Conservation (phyloP, 1,284 basidiomycete species). For the Termitomyces sp. region DNA sequence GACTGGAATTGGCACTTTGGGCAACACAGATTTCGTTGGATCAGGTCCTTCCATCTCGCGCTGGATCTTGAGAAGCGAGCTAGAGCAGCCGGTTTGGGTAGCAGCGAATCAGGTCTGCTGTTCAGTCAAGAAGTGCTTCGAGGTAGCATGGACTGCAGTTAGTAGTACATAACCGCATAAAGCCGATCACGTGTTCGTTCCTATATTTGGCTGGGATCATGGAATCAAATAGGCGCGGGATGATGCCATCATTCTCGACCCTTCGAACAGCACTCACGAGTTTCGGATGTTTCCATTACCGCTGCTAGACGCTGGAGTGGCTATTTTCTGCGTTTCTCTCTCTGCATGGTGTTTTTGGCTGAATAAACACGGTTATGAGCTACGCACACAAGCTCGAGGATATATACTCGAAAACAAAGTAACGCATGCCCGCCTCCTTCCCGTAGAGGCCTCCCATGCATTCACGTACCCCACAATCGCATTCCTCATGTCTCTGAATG, state of each 20-base stretch:
- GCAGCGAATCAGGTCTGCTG: background rate
- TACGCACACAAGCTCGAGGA: slow-evolving; percentile 15
- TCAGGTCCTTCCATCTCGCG: slow-evolving; percentile 7
- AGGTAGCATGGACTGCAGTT: too few species aligned
- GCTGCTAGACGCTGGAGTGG: background rate
- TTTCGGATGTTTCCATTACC: background rate
- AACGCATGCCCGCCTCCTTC: slow-evolving; percentile 56
- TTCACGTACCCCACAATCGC: slow-evolving; percentile 67
- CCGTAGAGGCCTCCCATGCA: slow-evolving; percentile 44
- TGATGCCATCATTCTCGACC: background rate
- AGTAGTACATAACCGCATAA: too few species aligned
- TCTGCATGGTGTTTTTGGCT: background rate
- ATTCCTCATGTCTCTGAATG: slow-evolving; percentile 54
- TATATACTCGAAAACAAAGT: slow-evolving; percentile 53
- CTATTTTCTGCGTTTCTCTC: background rate
- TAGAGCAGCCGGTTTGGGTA: too few species aligned
- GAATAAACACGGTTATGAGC: too few species aligned
- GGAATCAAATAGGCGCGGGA: background rate
- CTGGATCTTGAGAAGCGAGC: background rate
- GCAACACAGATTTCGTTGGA: background rate
- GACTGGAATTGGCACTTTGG: slow-evolving; percentile 27
- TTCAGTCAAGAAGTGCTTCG: too few species aligned
- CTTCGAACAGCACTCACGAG: too few species aligned
- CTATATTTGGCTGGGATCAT: background rate
- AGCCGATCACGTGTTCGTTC: background rate